These are phyloP conservation scores for Boletus tylopilopsis DNA, from an alignment of 768 basidiomycete species.

Conservation along the genomic window DNA sequence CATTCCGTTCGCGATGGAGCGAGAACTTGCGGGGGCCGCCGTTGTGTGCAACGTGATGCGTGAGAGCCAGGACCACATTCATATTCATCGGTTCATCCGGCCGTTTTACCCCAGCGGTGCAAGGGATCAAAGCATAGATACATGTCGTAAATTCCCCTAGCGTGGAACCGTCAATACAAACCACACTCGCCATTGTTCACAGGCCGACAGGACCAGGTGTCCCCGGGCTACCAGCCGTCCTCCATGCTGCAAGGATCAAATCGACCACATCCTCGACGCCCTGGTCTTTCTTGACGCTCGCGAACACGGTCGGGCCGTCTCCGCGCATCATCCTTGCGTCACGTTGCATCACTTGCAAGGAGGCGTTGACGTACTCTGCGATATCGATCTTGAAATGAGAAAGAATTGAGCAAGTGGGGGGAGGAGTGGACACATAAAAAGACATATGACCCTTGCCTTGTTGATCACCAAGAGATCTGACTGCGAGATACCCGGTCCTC, in stretches of 20 bases:
- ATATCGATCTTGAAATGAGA: conserved; percentile 73
- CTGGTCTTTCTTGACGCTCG: conserved; percentile 71
- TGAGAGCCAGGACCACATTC: conserved; percentile 7
- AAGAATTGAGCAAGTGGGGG: neutral
- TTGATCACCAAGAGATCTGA: conserved; percentile 94
- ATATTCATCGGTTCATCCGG: conserved; percentile 1
- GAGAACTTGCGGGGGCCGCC: too few relatives aligned
- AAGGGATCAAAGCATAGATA: neutral
- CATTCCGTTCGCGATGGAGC: neutral
- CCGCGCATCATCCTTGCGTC: conserved; percentile 94
- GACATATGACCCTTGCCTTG: conserved; percentile 52
- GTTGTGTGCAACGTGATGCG: neutral
- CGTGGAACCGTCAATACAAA: neutral
- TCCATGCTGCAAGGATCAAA: conserved; percentile 88
- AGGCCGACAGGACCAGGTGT: conserved; percentile 36
- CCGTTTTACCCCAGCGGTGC: conserved; percentile 3
- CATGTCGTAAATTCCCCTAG: conserved; percentile 1
- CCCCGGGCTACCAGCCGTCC: conserved; percentile 72
- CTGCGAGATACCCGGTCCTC: conserved; percentile 95
- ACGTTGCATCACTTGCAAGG: conserved; percentile 89
- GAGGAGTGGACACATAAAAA: neutral
- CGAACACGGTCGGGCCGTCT: conserved; percentile 89
- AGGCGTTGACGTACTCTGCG: conserved; percentile 88
- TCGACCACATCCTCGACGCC: conserved; percentile 81
- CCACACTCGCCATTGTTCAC: conserved; percentile 13